Conservation (phyloP, 441 rosid species). For the Croton setiger region DNA sequence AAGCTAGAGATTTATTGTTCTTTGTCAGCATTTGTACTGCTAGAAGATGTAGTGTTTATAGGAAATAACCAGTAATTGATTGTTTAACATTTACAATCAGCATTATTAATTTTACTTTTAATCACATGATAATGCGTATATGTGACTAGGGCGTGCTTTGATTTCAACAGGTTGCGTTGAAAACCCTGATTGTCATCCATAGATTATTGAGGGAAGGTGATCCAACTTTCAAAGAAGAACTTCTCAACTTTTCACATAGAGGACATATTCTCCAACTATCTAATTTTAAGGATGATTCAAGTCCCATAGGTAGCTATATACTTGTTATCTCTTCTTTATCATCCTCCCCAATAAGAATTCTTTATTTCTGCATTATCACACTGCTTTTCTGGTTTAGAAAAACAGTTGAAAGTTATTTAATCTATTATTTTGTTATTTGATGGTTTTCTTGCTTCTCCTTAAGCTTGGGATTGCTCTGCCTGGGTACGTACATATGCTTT, state of each 20-base stretch:
- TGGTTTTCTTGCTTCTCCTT: background rate
- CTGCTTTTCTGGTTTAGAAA: conserved; percentile 7
- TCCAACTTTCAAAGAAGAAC: conserved; percentile 86
- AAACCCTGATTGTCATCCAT: conserved; percentile 88
- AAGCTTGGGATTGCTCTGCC: conserved; percentile 99
- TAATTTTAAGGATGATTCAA: conserved; percentile 97
- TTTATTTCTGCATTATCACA: background rate
- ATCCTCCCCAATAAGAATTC: background rate
- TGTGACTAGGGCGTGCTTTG: background rate
- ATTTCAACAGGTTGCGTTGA: conserved; percentile 76
- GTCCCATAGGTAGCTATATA: conserved; percentile 68
- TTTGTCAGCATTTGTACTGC: background rate
- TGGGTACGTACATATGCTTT: conserved; percentile 98
- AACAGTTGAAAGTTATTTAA: background rate
- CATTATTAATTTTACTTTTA: background rate
- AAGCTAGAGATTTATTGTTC: background rate
- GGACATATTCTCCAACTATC: conserved; percentile 85
- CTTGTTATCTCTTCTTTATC: background rate
- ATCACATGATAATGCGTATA: too few relatives aligned
- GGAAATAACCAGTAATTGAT: background rate
- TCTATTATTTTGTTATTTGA: conserved; percentile 2
- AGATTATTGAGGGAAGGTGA: conserved; percentile 89
- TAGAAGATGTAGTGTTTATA: background rate
- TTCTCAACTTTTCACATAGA: conserved; percentile 72
- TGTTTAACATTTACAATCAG: conserved; percentile 2